A percentile compares a stretch with the other conserved stretches of the same genome.
phyloP scores from a whole-genome alignment of 2,329 filamentous ascomycete species.

The Colletotrichum spinosum region DNA sequence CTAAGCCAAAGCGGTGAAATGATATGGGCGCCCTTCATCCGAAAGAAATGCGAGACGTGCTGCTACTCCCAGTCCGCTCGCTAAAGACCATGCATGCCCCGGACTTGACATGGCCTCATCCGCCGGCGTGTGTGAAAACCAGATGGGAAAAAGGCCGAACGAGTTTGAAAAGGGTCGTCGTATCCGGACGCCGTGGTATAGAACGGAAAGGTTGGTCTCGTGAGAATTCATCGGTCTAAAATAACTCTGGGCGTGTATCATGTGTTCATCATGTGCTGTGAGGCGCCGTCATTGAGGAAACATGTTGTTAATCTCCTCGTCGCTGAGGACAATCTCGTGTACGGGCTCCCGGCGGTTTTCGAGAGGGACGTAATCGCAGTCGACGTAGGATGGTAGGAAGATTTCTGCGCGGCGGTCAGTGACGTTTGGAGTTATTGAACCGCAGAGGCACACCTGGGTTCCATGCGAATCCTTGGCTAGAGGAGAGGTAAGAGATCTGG shows the following conservation, averaged over 20 bases:
- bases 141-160: slow-evolving; percentile 24
- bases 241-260: slow-evolving; percentile 36
- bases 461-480: slow-evolving; percentile 85
- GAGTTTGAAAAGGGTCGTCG: slow-evolving; percentile 23
- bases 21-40: slow-evolving; percentile 1
- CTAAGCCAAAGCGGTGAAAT: slow-evolving; percentile 10
- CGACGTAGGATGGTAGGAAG: slow-evolving; percentile 82
- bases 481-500: slow-evolving; percentile 83
- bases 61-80: slow-evolving; percentile 25
- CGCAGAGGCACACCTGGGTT: slow-evolving; percentile 72
- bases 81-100: slow-evolving; percentile 20
- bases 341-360: slow-evolving; percentile 82
- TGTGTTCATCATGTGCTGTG: slow-evolving; percentile 25
- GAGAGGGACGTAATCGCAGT: slow-evolving; percentile 79
- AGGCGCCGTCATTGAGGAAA: slow-evolving; percentile 66
- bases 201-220: slow-evolving; percentile 32
- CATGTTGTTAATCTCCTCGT: slow-evolving; percentile 79
- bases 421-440: neutral
- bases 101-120: slow-evolving; percentile 25
- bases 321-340: slow-evolving; percentile 80
- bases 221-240: slow-evolving; percentile 43
- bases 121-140: slow-evolving; percentile 20
- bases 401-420: slow-evolving; percentile 66
- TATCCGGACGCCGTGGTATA: slow-evolving; percentile 37
- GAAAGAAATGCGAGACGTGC: slow-evolving; percentile 31